Evolutionary conservation across 768 basidiomycete genomes (phyloP).

Genomic region (Dioszegia crocea): DNA sequence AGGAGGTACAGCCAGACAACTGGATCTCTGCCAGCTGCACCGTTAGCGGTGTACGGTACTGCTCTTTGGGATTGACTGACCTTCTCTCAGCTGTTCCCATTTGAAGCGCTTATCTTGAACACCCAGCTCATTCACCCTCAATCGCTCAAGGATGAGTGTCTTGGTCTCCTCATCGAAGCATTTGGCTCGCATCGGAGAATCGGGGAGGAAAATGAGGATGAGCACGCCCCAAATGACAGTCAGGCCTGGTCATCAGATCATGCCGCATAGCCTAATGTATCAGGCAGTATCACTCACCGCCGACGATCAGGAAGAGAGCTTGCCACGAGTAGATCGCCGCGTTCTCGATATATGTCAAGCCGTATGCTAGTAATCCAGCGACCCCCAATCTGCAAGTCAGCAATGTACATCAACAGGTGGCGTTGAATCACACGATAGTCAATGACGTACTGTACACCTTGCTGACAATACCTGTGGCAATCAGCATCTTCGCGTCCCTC

Average conservation of each 20-base stretch:
- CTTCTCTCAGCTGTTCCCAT: conserved; percentile 50
- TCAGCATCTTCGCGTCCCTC: too few species aligned
- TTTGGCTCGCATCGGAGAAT: conserved; percentile 37
- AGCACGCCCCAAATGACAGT: conserved; percentile 57
- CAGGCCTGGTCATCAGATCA: conserved; percentile 38
- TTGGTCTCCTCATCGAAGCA: conserved; percentile 56
- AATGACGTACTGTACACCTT: conserved; percentile 19
- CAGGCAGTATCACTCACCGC: conserved; percentile 11
- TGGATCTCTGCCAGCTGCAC: conserved; percentile 53
- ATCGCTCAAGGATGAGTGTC: conserved; percentile 56
- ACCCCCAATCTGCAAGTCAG: conserved; percentile 48
- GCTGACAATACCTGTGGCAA: conserved; percentile 27
- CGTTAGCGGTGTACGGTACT: not conserved
- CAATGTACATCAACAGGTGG: not conserved
- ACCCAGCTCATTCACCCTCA: conserved; percentile 57
- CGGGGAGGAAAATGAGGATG: conserved; percentile 56
- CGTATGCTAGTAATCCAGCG: conserved; percentile 56
- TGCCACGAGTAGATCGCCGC: conserved; percentile 57
- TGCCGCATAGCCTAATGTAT: too few species aligned
- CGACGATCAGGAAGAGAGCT: conserved; percentile 32
- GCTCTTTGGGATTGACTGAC: conserved; percentile 1
- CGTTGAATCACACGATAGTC: not conserved
- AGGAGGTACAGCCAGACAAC: conserved; percentile 55
- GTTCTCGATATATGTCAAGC: conserved; percentile 54
- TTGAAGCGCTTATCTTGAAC: conserved; percentile 59